A percentile compares a stretch with the other conserved stretches of the same genome.
phyloP scores from a whole-genome alignment of 1,139 yeast genomes.

The Debaryomycetaceae sp. region DNA sequence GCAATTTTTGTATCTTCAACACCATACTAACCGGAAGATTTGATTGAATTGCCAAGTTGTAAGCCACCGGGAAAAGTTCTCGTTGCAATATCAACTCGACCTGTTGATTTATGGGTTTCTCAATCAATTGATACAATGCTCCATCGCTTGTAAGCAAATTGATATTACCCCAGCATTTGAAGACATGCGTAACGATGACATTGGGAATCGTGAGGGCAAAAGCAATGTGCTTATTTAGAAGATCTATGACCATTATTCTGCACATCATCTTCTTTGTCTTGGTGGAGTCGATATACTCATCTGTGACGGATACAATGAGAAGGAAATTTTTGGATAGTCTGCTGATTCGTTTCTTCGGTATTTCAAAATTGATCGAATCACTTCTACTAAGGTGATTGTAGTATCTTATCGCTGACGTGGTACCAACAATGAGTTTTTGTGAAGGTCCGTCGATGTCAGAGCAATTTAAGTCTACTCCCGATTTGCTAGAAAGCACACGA shows the following conservation, averaged over 20 bases:
- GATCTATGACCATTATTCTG: constrained; percentile 63
- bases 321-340: constrained; percentile 47
- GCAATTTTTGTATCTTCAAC: constrained; percentile 56
- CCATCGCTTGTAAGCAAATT: constrained; percentile 75
- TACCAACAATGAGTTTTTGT: constrained; percentile 51
- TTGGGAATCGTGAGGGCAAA: constrained; percentile 67
- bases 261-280: constrained; percentile 24
- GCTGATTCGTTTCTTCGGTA: constrained; percentile 54
- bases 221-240: constrained; percentile 65
- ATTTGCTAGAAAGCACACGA: constrained; percentile 52
- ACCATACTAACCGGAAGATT: constrained; percentile 36
- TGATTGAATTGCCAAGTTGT: constrained; percentile 57
- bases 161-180: constrained; percentile 53
- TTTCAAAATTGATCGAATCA: constrained; percentile 55
- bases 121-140: constrained; percentile 61
- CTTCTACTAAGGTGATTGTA: constrained; percentile 56
- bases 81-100: constrained; percentile 68
- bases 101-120: constrained; percentile 63
- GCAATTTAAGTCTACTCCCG: constrained; percentile 76
- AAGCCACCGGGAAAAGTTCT: constrained; percentile 71
- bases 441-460: constrained; percentile 37
- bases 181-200: constrained; percentile 51
- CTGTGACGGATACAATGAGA: constrained; percentile 51
- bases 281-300: constrained; percentile 20
- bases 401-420: constrained; percentile 48